These are phyloP conservation scores for Globisporangium ultimum DNA, from an alignment of 352 stramenopile species.

Conservation along the genomic window DNA sequence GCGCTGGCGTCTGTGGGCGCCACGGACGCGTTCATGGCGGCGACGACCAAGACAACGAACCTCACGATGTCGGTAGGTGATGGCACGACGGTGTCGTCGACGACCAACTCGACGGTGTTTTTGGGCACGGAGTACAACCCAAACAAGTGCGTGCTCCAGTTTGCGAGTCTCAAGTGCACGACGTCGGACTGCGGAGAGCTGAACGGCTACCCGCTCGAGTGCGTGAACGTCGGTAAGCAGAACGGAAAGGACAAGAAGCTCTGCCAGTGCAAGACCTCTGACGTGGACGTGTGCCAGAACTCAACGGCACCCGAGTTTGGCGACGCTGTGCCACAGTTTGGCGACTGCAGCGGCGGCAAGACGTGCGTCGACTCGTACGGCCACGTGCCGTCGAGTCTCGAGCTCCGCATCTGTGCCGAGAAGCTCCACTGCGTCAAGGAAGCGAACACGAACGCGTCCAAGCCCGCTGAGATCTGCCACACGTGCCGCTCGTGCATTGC, in stretches of 20 bases:
- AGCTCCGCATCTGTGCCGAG: constrained; percentile 60
- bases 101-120: constrained; percentile 44
- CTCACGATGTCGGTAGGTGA: constrained; percentile 60
- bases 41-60: constrained; percentile 17
- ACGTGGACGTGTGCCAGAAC: constrained; percentile 50
- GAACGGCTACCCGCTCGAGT: constrained; percentile 70
- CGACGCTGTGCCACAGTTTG: constrained; percentile 55
- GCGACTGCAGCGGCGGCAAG: constrained; percentile 47
- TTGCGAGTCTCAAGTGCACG: constrained; percentile 56
- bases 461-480: constrained; percentile 68
- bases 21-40: not conserved
- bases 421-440: constrained; percentile 72
- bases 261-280: constrained; percentile 47
- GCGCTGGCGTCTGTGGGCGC: constrained; percentile 13
- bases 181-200: constrained; percentile 51
- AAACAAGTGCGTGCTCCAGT: constrained; percentile 62
- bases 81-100: constrained; percentile 51
- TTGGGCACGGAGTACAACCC: constrained; percentile 71
- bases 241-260: constrained; percentile 66
- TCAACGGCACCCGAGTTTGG: constrained; percentile 25
- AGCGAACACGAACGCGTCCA: constrained; percentile 56
- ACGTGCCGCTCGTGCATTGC: constrained; percentile 80
- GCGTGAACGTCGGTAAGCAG: constrained; percentile 51
- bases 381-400: constrained; percentile 43
- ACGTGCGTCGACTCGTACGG: constrained; percentile 64